phyloP scores from a whole-genome alignment of 2,329 filamentous ascomycete species.

The Raffaelea deltoideospora region DNA sequence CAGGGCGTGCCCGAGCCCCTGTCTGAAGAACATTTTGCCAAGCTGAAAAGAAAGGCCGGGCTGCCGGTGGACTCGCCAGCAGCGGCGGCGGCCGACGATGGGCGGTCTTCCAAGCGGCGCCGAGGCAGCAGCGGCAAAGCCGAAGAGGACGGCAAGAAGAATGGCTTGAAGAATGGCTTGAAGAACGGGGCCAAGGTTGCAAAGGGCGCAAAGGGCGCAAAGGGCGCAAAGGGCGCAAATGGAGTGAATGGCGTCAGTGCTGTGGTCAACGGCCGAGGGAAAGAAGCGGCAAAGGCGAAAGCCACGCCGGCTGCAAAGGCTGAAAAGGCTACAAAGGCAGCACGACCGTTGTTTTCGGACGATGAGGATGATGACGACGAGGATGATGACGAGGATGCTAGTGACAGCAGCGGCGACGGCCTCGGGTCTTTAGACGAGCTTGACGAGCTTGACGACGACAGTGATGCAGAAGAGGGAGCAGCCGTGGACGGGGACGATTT shows the following conservation, averaged over 20 bases:
- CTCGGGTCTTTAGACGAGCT: no score
- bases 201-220: constrained; percentile 10
- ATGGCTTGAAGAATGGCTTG: constrained; percentile 19
- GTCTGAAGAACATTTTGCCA: constrained; percentile 64
- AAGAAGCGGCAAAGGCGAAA: constrained; percentile 8
- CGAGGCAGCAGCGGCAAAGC: constrained; percentile 20
- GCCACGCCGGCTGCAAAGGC: constrained; percentile 15
- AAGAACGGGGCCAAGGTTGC: constrained; percentile 19
- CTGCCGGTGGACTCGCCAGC: constrained; percentile 45
- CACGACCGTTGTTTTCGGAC: no score
- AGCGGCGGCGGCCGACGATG: no score
- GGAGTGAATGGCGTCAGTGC: background rate
- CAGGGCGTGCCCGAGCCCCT: constrained; percentile 76
- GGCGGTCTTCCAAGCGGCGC: constrained; percentile 43
- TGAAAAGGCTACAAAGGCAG: constrained; percentile 19
- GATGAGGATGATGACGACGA: constrained; percentile 4
- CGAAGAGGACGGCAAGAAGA: constrained; percentile 16
- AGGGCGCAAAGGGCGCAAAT: constrained; percentile 8
- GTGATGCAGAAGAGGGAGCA: constrained; percentile 28
- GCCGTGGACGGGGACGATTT: constrained; percentile 18
- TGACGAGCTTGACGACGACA: constrained; percentile 25
- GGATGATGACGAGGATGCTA: constrained; percentile 23
- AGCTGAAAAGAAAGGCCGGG: constrained; percentile 71
- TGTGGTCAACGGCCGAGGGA: constrained; percentile 14
- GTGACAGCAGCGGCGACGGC: constrained; percentile 9